Conservation (phyloP, 306 rosid genomes). For the Begonia loranthoides region DNA sequence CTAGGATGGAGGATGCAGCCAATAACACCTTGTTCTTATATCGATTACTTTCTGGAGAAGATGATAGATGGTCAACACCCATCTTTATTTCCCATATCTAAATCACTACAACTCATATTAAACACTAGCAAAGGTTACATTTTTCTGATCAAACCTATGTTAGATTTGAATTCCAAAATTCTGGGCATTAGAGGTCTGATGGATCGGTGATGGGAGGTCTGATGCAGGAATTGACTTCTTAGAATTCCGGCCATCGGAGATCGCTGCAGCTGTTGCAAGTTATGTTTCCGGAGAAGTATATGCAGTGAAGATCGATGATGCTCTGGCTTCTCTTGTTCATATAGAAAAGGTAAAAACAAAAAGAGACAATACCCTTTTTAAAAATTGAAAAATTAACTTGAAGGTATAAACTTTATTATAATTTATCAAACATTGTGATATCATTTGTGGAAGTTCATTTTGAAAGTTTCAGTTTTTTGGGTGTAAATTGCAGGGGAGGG, state of each 20-base stretch:
- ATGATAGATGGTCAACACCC: constrained; percentile 19
- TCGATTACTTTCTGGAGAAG: constrained; percentile 48
- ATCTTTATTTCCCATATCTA: constrained; percentile 12
- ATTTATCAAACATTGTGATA: too few species aligned
- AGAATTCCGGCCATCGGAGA: constrained; percentile 77
- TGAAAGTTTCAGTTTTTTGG: too few species aligned
- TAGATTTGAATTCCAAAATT: too few species aligned
- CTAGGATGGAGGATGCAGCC: constrained; percentile 72
- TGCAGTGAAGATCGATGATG: constrained; percentile 26
- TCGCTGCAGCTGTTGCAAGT: constrained; percentile 71
- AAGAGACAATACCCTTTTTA: too few species aligned
- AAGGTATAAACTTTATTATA: too few species aligned
- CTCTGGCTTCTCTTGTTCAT: constrained; percentile 28
- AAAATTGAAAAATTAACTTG: too few species aligned
- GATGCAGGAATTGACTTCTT: constrained; percentile 61
- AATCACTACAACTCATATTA: constrained; percentile 35
- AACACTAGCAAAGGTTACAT: constrained; percentile 33
- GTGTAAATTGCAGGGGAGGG: constrained; percentile 48
- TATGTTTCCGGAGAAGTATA: constrained; percentile 30
- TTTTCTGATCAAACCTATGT: neutral
- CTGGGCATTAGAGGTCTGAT: too few species aligned
- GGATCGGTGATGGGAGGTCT: neutral
- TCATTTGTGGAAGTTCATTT: too few species aligned
- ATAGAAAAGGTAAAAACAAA: constrained; percentile 33
- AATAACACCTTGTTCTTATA: constrained; percentile 44